phyloP scores from a whole-genome alignment of 1,284 basidiomycete genomes.

The Cutaneotrichosporon mucoides region DNA sequence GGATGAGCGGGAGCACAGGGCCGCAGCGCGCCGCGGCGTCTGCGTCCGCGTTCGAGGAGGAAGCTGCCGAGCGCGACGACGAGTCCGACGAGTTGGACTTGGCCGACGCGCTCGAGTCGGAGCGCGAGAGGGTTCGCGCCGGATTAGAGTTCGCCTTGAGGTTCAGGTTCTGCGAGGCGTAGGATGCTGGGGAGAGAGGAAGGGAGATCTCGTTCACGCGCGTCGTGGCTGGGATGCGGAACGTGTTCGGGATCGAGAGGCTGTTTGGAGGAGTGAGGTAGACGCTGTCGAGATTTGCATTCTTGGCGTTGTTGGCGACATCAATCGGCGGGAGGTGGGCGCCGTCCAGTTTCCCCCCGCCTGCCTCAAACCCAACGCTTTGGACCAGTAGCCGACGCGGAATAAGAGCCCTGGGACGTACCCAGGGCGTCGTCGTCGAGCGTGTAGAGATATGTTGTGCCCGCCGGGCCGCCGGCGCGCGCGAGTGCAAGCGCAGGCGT shows the following conservation, averaged over 20 bases:
- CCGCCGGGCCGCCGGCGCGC: slow-evolving; percentile 40
- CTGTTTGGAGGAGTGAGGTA: slow-evolving; percentile 7
- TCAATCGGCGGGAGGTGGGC: slow-evolving; percentile 4
- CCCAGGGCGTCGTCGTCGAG: slow-evolving; percentile 26
- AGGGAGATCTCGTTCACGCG: neutral
- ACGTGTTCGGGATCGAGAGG: neutral
- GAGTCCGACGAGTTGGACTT: neutral
- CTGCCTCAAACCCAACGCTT: slow-evolving; percentile 51
- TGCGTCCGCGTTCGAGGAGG: neutral
- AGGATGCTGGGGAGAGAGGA: slow-evolving; percentile 1
- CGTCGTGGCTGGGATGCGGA: slow-evolving; percentile 1
- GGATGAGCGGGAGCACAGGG: slow-evolving; percentile 35
- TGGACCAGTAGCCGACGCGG: slow-evolving; percentile 41
- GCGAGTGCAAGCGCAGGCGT: slow-evolving; percentile 41
- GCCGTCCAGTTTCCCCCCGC: slow-evolving; percentile 40
- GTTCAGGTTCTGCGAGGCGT: neutral
- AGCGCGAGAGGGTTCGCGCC: neutral
- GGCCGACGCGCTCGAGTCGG: neutral
- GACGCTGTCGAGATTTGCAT: neutral
- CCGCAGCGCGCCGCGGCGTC: slow-evolving; percentile 10
- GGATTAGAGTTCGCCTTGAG: neutral
- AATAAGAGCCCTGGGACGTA: slow-evolving; percentile 22
- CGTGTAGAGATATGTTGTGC: slow-evolving; percentile 42
- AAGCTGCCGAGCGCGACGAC: neutral
- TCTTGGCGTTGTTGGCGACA: neutral